Conservation (phyloP, 2,329 filamentous ascomycete species). For the Pseudocercospora vitis region DNA sequence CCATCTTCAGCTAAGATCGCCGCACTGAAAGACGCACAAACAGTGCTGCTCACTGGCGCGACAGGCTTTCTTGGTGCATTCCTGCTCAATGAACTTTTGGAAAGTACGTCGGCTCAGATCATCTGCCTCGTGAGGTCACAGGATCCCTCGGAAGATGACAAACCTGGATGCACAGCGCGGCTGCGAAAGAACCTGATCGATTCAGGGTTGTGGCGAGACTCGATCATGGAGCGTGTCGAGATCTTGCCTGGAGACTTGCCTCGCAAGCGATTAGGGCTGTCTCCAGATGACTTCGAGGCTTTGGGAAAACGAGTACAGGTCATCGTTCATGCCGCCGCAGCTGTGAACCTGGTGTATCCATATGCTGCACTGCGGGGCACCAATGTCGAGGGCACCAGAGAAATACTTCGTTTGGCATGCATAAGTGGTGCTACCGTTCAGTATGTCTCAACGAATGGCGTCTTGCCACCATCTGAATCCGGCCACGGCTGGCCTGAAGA, state of each 20-base stretch:
- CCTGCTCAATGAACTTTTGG: conserved; percentile 66
- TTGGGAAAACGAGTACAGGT: conserved; percentile 67
- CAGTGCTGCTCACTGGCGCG: conserved; percentile 70
- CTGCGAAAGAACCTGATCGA: conserved; percentile 76
- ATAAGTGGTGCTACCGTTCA: conserved; percentile 70
- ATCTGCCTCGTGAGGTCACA: conserved; percentile 72
- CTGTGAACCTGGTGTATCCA: conserved; percentile 78
- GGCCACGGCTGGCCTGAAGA: conserved; percentile 70
- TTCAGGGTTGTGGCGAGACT: conserved; percentile 73
- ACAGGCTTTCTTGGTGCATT: conserved; percentile 78
- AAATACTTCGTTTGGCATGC: conserved; percentile 70
- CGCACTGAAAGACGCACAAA: conserved; percentile 64
- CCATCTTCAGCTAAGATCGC: conserved; percentile 53
- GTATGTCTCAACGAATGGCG: conserved; percentile 78
- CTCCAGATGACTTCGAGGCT: conserved; percentile 63
- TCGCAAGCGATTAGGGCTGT: conserved; percentile 66
- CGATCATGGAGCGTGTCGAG: conserved; percentile 74
- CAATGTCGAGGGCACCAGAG: conserved; percentile 76
- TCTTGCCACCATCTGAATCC: conserved; percentile 64
- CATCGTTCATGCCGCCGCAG: conserved; percentile 74
- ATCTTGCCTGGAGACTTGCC: conserved; percentile 73
- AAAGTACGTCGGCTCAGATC: conserved; percentile 67
- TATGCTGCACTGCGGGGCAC: conserved; percentile 72
- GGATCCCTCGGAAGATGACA: conserved; percentile 64
- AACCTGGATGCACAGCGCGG: conserved; percentile 67